Percentiles rank a stretch among this genome's conserved stretches.
phyloP scores from a whole-genome alignment of 305 asterid genomes.

The Nicotiana rustica region DNA sequence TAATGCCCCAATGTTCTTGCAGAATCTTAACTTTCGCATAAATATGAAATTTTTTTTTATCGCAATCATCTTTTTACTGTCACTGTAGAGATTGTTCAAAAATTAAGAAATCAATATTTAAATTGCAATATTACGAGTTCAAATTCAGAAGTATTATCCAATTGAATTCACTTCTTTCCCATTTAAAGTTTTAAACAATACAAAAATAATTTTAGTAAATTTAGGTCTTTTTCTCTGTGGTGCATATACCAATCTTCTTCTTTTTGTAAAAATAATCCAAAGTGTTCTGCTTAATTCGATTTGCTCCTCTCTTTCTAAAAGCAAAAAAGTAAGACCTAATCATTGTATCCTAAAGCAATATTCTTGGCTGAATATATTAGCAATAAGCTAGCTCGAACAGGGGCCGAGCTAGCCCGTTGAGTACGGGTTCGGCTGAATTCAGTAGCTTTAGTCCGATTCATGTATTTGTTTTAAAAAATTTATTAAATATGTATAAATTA shows the following conservation, averaged over 20 bases:
- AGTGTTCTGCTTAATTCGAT: constrained; percentile 9
- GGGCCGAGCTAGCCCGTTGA: too few relatives aligned
- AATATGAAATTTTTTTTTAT: too few relatives aligned
- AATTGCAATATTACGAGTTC: not conserved
- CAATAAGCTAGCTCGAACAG: not conserved
- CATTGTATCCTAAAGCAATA: constrained; percentile 20
- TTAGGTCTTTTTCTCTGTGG: not conserved
- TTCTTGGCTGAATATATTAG: constrained; percentile 23
- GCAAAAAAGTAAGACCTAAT: constrained; percentile 27
- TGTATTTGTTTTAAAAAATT: too few relatives aligned
- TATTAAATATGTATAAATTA: too few relatives aligned
- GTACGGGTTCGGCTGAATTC: too few relatives aligned
- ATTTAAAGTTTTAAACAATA: not conserved
- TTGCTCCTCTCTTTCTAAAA: constrained; percentile 31
- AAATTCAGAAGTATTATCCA: not conserved
- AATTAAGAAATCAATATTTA: not conserved
- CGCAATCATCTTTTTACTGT: not conserved
- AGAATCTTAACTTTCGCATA: not conserved
- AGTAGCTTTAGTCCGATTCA: too few relatives aligned
- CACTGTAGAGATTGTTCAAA: not conserved
- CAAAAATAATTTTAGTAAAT: not conserved
- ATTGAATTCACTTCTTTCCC: not conserved
- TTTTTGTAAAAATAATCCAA: not conserved
- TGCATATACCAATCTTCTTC: not conserved
- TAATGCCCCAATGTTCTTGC: constrained; percentile 5